A percentile compares a stretch with the other conserved stretches of the same genome.
These are phyloP conservation scores for Protomyces lactucae-debilis DNA, from an alignment of 1,139 yeast species.

Conservation along the genomic window DNA sequence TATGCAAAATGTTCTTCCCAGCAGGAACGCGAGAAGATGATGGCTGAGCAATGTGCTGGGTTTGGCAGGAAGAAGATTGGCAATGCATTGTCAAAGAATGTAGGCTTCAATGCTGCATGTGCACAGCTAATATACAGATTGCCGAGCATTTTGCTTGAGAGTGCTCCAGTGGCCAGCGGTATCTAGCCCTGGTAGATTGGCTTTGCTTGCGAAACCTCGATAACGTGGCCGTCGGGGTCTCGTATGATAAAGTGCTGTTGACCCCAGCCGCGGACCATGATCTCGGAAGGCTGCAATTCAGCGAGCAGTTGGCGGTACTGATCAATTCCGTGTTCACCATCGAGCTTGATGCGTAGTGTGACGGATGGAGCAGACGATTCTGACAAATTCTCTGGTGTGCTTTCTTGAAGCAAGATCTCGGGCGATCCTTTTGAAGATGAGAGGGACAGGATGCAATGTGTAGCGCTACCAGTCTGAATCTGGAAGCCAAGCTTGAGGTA, in stretches of 20 bases:
- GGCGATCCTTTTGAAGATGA: neutral
- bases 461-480: neutral
- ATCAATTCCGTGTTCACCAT: neutral
- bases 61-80: conserved; percentile 28
- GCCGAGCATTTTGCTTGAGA: neutral
- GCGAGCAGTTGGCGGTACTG: neutral
- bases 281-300: neutral
- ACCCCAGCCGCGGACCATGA: conserved; percentile 11
- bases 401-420: neutral
- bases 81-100: conserved; percentile 25
- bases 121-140: neutral
- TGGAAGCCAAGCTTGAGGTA: neutral
- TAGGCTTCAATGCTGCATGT: neutral
- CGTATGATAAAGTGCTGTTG: conserved; percentile 1
- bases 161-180: neutral
- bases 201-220: conserved; percentile 3
- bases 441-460: neutral
- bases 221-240: neutral
- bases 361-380: no score
- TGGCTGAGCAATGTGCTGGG: conserved; percentile 18
- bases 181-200: conserved; percentile 9
- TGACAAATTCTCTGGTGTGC: neutral
- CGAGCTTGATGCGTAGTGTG: neutral
- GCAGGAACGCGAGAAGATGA: conserved; percentile 41
- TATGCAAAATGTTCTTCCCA: conserved; percentile 40